Conservation (phyloP, 345 rosid species). For the Carallia brachiata region DNA sequence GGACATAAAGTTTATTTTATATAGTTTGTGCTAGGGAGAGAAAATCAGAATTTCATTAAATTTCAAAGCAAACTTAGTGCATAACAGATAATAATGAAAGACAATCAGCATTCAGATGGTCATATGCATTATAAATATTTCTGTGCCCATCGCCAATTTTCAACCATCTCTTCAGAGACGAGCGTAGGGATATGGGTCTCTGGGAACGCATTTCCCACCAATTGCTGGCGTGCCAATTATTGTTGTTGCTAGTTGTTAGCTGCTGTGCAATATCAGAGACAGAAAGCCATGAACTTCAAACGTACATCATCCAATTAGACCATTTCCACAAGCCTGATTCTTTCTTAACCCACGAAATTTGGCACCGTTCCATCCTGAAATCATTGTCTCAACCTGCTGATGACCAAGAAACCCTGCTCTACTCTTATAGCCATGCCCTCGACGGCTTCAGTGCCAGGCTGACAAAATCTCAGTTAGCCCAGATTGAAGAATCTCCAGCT, state of each 20-base stretch:
- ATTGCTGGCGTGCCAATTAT: not conserved
- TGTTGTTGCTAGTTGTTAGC: conserved; percentile 7
- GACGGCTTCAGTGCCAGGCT: conserved; percentile 54
- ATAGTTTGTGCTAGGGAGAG: no score
- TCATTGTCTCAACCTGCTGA: conserved; percentile 16
- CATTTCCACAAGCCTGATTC: conserved; percentile 37
- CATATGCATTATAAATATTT: no score
- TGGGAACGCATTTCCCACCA: not conserved
- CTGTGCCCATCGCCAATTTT: no score
- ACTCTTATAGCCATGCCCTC: conserved; percentile 40
- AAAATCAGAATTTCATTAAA: no score
- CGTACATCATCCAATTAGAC: conserved; percentile 44
- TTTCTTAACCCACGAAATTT: conserved; percentile 27
- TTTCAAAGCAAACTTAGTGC: no score
- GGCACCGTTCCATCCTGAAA: conserved; percentile 28
- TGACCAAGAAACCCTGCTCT: conserved; percentile 24
- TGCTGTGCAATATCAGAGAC: conserved; percentile 5
- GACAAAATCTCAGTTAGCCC: conserved; percentile 35
- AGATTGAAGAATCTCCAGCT: conserved; percentile 42
- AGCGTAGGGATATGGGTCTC: not conserved
- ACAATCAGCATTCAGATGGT: no score
- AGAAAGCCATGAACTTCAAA: conserved; percentile 16
- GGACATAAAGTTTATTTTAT: no score
- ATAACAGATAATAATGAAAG: no score
- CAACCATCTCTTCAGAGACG: not conserved